Evolutionary conservation across 163 green algal species (phyloP), one percentile per base, ranked within the genome.

Genomic region (Trebouxia gelatinosa): DNA sequence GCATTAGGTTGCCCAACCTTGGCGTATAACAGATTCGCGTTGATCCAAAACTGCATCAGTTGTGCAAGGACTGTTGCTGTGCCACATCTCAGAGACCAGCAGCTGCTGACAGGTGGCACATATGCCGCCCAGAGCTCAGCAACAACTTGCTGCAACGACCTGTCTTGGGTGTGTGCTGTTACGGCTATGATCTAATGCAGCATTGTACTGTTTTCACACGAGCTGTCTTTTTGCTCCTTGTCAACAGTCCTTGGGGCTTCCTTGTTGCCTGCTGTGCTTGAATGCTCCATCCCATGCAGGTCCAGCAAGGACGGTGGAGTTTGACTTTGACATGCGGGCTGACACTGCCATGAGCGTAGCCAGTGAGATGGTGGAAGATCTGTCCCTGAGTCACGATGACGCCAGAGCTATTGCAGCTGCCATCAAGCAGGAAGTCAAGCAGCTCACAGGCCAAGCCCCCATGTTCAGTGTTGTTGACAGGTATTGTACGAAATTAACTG

Each of bases 281-380:
- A 34, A 72, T 39, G 0, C 37, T 74, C 26, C 5, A 54, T 72
- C 3, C 38, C n/a, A 23, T 71, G 74, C 81, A 88, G 83, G 87
- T 17, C 76, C 86, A 64, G 79, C 82, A 77, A 92, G 93, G 82
- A 95, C 88, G 0, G 89, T 97, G 5, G 92, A 96, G 82, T 97
- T 97, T 87, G 89, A 89, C 23, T 97, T 96, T 87, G 90, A 97
- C 59, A 79, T 93, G 80, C 67, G 29, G 0, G 82, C 87, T 37
- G 93, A 97, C 83, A 97, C 91, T 2, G 90, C 90, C 0, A 86
- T 91, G 29, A 88, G 79, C 62, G 92, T 97, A 37, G 92, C 92
- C 0, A 76, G 74, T 39, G 93, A 97, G 77, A 97, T 97, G 93
- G 93, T 97, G 80, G 82, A 92, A 48, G 93, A 96, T 64, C 83